Evolutionary conservation across 129 eudicot genomes (phyloP).

Genomic region (Escallonia rubra): DNA sequence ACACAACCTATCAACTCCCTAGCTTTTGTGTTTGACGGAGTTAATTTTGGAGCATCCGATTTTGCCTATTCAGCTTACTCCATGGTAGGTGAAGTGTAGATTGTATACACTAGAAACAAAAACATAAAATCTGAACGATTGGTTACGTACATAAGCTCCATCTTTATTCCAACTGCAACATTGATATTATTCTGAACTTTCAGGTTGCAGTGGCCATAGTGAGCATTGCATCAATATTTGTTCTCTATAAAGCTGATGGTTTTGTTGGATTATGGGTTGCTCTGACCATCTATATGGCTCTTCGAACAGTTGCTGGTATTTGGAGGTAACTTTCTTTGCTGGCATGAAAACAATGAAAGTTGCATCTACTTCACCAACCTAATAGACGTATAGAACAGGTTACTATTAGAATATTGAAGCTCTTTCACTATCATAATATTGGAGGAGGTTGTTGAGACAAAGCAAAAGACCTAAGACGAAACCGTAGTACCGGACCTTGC

Average conservation of each 20-base stretch:
- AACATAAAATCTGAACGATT: background rate
- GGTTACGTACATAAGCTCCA: too few species aligned
- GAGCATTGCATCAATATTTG: conserved; percentile 57
- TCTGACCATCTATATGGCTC: conserved; percentile 65
- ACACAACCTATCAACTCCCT: conserved; percentile 80
- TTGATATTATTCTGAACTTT: background rate
- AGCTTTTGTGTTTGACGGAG: conserved; percentile 76
- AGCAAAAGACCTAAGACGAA: too few species aligned
- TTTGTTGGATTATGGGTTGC: conserved; percentile 85
- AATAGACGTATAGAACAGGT: too few species aligned
- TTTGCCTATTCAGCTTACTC: conserved; percentile 79
- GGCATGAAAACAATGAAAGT: too few species aligned
- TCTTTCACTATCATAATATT: too few species aligned
- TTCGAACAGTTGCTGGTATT: conserved; percentile 66
- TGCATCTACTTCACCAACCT: too few species aligned
- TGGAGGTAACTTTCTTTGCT: conserved; percentile 51
- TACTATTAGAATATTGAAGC: too few species aligned
- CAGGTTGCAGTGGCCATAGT: conserved; percentile 62
- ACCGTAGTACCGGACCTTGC: too few species aligned
- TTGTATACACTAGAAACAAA: background rate
- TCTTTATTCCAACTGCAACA: background rate
- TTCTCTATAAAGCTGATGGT: conserved; percentile 42
- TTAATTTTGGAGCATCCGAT: conserved; percentile 81
- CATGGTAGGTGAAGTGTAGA: conserved; percentile 40
- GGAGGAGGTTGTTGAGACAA: too few species aligned